A percentile compares a stretch with the other conserved stretches of the same genome.
These are phyloP conservation scores for Colletotrichum sp. DNA, from an alignment of 2,329 filamentous ascomycete species.

Conservation along the genomic window DNA sequence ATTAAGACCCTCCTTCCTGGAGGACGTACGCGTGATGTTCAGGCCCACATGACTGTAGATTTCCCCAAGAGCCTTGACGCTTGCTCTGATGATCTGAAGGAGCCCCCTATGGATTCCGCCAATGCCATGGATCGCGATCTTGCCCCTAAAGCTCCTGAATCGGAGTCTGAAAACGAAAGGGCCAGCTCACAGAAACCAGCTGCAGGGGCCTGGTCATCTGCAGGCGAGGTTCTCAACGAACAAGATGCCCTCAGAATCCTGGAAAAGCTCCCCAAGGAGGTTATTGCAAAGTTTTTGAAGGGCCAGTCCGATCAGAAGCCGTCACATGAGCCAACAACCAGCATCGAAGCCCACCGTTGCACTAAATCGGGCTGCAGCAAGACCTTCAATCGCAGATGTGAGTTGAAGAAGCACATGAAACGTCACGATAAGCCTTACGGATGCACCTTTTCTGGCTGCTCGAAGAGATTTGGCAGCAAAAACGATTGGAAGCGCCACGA, in stretches of 20 bases:
- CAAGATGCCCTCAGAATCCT: constrained; percentile 23
- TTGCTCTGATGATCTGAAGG: background rate
- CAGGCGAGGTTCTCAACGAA: background rate
- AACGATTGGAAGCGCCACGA: constrained; percentile 96
- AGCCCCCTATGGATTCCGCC: background rate
- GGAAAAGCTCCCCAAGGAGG: constrained; percentile 29
- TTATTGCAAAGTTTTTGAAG: constrained; percentile 30
- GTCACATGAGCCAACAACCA: constrained; percentile 17
- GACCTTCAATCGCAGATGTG: constrained; percentile 53
- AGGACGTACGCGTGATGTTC: background rate
- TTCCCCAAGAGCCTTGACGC: background rate
- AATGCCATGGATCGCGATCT: background rate
- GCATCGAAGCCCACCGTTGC: background rate
- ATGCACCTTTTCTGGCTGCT: constrained; percentile 75
- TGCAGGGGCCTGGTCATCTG: background rate
- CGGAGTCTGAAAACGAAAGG: background rate
- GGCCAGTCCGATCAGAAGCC: constrained; percentile 19
- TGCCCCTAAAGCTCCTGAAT: background rate
- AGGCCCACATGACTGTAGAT: background rate
- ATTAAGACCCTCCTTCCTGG: background rate
- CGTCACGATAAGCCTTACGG: constrained; percentile 82
- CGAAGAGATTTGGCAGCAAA: constrained; percentile 84
- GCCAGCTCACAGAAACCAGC: background rate
- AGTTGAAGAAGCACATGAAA: constrained; percentile 79
- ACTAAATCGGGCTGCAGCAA: constrained; percentile 44